Base-by-base conservation (phyloP, 2,329 filamentous ascomycete species). In the Alternaria triticimaculans region DNA sequence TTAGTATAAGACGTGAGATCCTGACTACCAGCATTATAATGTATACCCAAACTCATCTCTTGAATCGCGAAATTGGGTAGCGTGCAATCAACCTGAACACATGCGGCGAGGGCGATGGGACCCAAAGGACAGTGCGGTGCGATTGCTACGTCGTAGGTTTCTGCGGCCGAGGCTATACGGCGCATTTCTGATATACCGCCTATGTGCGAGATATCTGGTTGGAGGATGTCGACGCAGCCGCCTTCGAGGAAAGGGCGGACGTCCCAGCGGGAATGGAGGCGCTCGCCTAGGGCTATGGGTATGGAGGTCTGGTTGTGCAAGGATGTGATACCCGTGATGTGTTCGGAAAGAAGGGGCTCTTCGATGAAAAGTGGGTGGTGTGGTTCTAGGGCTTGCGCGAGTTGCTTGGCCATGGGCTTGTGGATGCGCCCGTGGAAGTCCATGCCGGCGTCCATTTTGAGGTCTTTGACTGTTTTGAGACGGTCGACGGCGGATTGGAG, bases 351-450 rank as follows among this genome's bases (percentile, higher is more conserved):
- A 2, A 93, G 80, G 0, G 90, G 90, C 68, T 93, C 91, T 74
- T 93, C 91, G 46, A 94, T 89, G 76, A 93, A 94, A n/a, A 94
- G 81, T 0, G 91, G 91, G 1, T 84, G 84, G 67, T 92, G 85
- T 0, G 90, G 90, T 65, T 90, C 90, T 0, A 94, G 83, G 0
- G 86, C 84, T 61, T 86, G 86, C 2, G 89, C 90, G 3, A 94
- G 84, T 69, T 94, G 91, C 69, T 92, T 92, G 0, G 91, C 91
- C 90, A 94, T 94, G n/a, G 90, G 89, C 65, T 90, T 90, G 79
- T 94, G 91, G 0, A 93, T 82, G 9, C 91, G 87, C 4, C 92
- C 92, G 75, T 94, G 92, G 78, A 94, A 94, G 71, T 94, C 92
- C 25, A 94, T 84, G 2, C 89, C 92, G 0, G 86, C 91, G 60